phyloP scores from a whole-genome alignment of 148 eudicot genomes.

The Amaranthus palmeri region DNA sequence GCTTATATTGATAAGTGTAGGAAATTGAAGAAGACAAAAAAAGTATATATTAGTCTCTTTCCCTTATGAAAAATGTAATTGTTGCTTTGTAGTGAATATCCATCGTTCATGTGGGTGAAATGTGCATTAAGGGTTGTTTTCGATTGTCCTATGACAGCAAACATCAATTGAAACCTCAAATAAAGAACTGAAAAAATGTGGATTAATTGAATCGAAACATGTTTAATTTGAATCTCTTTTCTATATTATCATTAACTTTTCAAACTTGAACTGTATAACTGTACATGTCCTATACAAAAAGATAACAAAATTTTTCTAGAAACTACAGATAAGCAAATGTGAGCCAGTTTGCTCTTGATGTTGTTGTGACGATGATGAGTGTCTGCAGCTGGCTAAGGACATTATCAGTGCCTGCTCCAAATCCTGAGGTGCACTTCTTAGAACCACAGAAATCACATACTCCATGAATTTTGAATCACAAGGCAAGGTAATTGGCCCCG shows the following conservation, averaged over 20 bases:
- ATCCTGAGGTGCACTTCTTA: constrained; percentile 7
- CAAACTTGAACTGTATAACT: not conserved
- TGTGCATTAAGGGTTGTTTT: too few species aligned
- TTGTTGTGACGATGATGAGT: constrained; percentile 1
- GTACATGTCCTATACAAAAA: not conserved
- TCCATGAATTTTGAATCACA: constrained; percentile 15
- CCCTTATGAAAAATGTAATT: too few species aligned
- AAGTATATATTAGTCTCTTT: too few species aligned
- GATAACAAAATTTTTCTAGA: not conserved
- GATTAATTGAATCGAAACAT: too few species aligned
- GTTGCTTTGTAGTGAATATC: too few species aligned
- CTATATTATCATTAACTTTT: not conserved
- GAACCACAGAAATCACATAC: constrained; percentile 16
- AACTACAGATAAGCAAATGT: constrained; percentile 9
- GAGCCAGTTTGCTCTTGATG: constrained; percentile 1
- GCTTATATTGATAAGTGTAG: too few species aligned
- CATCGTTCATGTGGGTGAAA: too few species aligned
- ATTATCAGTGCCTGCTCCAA: constrained; percentile 21
- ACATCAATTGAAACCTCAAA: too few species aligned
- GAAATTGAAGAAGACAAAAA: too few species aligned
- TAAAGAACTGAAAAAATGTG: too few species aligned
- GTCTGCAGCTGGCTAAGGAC: constrained; percentile 10
- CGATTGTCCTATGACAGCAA: too few species aligned
- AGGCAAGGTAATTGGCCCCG: constrained; percentile 16
- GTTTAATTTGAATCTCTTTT: not conserved